A percentile compares a stretch with the other conserved stretches of the same genome.
Evolutionary conservation across 495 filamentous ascomycete species (phyloP).

Genomic region (Penicillium turbatum): DNA sequence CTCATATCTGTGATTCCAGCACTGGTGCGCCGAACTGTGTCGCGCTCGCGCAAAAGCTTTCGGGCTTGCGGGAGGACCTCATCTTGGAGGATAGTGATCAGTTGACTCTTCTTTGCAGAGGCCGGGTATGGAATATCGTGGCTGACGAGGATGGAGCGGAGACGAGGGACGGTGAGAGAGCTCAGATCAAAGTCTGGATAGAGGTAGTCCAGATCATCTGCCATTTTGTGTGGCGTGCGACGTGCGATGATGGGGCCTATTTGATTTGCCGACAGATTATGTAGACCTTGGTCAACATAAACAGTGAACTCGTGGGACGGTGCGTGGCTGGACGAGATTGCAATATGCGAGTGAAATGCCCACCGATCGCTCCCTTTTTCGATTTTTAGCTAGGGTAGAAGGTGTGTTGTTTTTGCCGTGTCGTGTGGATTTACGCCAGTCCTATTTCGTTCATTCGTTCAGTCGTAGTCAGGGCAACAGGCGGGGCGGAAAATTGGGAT

Average conservation of each 20-base stretch:
- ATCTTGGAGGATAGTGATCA: conserved; percentile 77
- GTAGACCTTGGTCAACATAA: neutral
- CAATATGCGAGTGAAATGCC: conserved; percentile 10
- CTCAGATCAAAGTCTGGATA: conserved; percentile 77
- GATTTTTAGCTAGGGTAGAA: conserved; percentile 15
- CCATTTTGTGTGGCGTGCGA: conserved; percentile 45
- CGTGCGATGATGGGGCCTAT: conserved; percentile 2
- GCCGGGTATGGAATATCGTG: conserved; percentile 81
- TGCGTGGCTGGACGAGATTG: conserved; percentile 9
- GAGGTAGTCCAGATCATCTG: conserved; percentile 75
- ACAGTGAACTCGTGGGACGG: conserved; percentile 1
- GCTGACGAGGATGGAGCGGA: conserved; percentile 83
- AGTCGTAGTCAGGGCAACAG: conserved; percentile 41
- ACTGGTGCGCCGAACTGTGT: conserved; percentile 72
- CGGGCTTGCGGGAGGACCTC: conserved; percentile 72
- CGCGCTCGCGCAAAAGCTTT: conserved; percentile 67
- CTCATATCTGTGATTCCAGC: conserved; percentile 79
- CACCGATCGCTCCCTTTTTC: conserved; percentile 25
- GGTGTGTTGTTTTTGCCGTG: conserved; percentile 22
- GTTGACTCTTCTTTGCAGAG: conserved; percentile 81
- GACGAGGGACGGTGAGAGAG: conserved; percentile 74
- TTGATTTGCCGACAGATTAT: conserved; percentile 3
- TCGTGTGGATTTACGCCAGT: conserved; percentile 24
- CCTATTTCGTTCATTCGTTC: conserved; percentile 17
- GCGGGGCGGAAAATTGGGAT: conserved; percentile 17